Conservation (phyloP, 2,329 filamentous ascomycete genomes). For the Amauroascus niger region DNA sequence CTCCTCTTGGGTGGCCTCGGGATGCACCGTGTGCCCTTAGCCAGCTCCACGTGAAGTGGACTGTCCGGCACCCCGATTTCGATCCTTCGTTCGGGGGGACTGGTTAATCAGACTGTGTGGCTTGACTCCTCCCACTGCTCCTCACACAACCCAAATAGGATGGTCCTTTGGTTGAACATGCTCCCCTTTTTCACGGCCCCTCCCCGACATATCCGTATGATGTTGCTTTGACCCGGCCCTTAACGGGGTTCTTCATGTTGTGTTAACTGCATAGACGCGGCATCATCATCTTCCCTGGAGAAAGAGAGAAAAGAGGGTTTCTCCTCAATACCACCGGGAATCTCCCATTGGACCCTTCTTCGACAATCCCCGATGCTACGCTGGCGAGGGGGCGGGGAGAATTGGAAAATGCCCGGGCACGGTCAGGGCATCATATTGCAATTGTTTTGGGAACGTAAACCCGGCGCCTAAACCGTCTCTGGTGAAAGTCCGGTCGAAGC, state of each 20-base stretch:
- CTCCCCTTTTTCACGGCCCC: background rate
- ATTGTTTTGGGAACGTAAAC: background rate
- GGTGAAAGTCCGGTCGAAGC: background rate
- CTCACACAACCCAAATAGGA: no score
- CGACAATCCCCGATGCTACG: conserved; percentile 1
- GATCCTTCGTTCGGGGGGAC: background rate
- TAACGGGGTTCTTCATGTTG: background rate
- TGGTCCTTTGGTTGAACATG: background rate
- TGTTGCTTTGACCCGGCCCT: background rate
- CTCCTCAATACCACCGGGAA: background rate
- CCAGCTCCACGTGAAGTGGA: background rate
- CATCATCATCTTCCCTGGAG: background rate
- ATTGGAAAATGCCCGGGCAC: background rate
- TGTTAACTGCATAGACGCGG: background rate
- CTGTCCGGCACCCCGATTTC: background rate
- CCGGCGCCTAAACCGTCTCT: background rate
- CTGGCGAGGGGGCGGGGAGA: background rate
- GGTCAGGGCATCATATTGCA: background rate
- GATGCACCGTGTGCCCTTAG: background rate
- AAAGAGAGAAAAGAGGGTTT: no score
- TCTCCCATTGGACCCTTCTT: background rate
- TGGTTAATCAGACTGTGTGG: background rate
- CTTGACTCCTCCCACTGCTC: no score
- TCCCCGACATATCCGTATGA: background rate
- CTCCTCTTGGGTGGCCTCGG: background rate